Evolutionary conservation across 768 basidiomycete genomes (phyloP).

Genomic region (Vishniacozyma victoriae): DNA sequence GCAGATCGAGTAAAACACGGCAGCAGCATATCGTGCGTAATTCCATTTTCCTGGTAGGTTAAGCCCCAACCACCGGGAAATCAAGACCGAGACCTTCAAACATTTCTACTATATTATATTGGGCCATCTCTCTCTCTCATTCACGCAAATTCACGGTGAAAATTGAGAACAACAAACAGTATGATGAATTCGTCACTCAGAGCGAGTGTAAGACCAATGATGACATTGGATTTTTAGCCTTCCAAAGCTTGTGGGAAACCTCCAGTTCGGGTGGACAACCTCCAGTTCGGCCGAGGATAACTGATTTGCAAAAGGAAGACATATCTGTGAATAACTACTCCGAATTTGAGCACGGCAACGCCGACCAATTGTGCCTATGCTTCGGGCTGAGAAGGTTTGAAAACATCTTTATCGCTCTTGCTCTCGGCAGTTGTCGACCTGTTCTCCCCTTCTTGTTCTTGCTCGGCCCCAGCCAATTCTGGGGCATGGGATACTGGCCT

Average conservation of each 20-base stretch:
- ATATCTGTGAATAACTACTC: conserved; percentile 76
- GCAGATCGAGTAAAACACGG: conserved; percentile 36
- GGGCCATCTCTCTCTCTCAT: background rate
- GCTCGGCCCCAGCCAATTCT: no score
- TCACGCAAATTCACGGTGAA: conserved; percentile 66
- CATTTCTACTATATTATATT: conserved; percentile 55
- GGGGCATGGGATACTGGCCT: no score
- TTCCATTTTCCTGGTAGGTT: conserved; percentile 42
- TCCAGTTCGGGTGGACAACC: background rate
- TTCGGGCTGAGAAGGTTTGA: conserved; percentile 19
- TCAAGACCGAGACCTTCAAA: conserved; percentile 94
- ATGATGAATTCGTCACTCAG: conserved; percentile 72
- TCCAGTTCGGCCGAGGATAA: background rate
- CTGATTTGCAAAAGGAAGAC: background rate
- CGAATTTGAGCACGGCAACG: conserved; percentile 87
- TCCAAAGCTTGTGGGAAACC: background rate
- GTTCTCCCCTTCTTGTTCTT: no score
- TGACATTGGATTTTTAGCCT: conserved; percentile 52
- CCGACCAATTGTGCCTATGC: conserved; percentile 68
- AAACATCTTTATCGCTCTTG: background rate
- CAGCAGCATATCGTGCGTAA: conserved; percentile 39
- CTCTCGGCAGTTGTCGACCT: background rate
- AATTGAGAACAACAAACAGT: conserved; percentile 82
- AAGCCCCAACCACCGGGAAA: conserved; percentile 75
- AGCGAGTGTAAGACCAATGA: conserved; percentile 88